phyloP scores from a whole-genome alignment of 768 basidiomycete genomes.

The Naganishia onofrii region DNA sequence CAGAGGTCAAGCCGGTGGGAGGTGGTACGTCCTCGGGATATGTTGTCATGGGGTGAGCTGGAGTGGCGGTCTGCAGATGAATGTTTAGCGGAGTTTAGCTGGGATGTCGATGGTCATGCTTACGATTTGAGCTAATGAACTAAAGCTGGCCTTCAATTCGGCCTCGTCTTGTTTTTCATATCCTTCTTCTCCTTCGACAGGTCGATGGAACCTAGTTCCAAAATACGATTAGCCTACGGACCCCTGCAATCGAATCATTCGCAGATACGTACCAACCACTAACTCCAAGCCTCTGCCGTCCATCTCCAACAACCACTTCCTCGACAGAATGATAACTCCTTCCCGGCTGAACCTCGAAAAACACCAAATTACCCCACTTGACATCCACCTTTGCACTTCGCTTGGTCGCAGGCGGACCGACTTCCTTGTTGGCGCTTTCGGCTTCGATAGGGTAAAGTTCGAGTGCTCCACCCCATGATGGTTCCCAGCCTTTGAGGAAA shows the following conservation, averaged over 20 bases:
- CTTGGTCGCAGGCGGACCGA: constrained; percentile 62
- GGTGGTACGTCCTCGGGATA: constrained; percentile 49
- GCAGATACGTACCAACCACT: constrained; percentile 69
- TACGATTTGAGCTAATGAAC: constrained; percentile 89
- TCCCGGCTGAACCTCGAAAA: constrained; percentile 79
- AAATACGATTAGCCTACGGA: constrained; percentile 23
- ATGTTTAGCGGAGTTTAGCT: constrained; percentile 11
- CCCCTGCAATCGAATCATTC: neutral
- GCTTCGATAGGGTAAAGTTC: constrained; percentile 73
- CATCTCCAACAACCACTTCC: constrained; percentile 86
- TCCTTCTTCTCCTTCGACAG: constrained; percentile 85
- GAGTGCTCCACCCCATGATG: constrained; percentile 87
- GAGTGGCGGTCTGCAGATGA: constrained; percentile 42
- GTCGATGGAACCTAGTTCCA: constrained; percentile 68
- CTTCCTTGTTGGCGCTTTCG: constrained; percentile 54
- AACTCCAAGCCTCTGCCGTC: constrained; percentile 74
- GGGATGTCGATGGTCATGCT: constrained; percentile 50
- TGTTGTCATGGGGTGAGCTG: constrained; percentile 51
- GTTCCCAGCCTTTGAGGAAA: constrained; percentile 66
- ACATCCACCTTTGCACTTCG: constrained; percentile 47
- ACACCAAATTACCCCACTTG: constrained; percentile 54
- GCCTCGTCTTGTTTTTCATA: constrained; percentile 60
- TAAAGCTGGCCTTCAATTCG: constrained; percentile 59
- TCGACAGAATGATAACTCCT: constrained; percentile 94
- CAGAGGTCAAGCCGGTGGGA: constrained; percentile 53